phyloP scores from a whole-genome alignment of 1,284 basidiomycete species.

The Apiotrichum montevideense region DNA sequence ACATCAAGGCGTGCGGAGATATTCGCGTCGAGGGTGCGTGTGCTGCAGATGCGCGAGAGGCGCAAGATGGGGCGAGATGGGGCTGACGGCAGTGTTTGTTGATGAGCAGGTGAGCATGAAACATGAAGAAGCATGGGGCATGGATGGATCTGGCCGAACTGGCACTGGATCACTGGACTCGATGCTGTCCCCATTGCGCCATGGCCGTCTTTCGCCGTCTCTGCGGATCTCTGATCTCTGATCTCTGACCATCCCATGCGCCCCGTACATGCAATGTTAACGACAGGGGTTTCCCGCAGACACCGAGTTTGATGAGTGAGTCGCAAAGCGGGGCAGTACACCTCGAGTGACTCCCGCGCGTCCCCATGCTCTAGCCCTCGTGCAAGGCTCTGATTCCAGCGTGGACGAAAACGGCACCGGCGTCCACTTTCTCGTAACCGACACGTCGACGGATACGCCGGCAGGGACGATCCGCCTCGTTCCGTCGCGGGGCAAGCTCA shows the following conservation, averaged over 20 bases:
- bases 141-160: no score
- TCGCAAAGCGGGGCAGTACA: not conserved
- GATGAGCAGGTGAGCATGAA: constrained; percentile 36
- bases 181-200: no score
- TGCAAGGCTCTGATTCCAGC: not conserved
- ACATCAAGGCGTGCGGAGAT: constrained; percentile 39
- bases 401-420: constrained; percentile 8
- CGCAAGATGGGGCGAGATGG: not conserved
- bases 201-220: no score
- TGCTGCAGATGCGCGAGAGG: not conserved
- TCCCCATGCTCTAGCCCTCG: no score
- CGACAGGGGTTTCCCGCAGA: constrained; percentile 34
- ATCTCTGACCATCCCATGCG: no score
- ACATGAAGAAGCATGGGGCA: no score
- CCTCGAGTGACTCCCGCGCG: no score
- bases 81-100: constrained; percentile 33
- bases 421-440: constrained; percentile 9
- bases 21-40: constrained; percentile 41
- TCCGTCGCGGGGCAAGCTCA: constrained; percentile 35
- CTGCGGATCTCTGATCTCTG: no score
- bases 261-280: not conserved
- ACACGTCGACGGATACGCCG: constrained; percentile 17
- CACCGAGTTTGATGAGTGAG: constrained; percentile 39
- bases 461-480: constrained; percentile 42
- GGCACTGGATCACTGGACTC: no score